A percentile compares a stretch with the other conserved stretches of the same genome.
Evolutionary conservation across 768 basidiomycete genomes (phyloP).

Genomic region (Ephemerocybe angulata): DNA sequence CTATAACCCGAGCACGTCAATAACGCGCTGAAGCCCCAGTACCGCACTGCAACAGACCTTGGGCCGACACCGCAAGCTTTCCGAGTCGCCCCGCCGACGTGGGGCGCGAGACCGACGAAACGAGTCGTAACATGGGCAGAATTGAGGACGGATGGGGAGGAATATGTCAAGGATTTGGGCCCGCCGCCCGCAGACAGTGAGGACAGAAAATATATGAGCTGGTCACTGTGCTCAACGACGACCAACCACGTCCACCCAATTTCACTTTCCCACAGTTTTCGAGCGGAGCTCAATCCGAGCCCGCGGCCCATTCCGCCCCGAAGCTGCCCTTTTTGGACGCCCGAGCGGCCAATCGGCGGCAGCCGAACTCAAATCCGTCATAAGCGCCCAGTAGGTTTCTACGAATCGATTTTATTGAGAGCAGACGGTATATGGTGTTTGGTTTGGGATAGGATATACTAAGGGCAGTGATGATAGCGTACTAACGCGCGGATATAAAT

Average conservation of each 20-base stretch:
- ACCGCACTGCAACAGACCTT: constrained; percentile 10
- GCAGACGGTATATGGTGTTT: too few relatives aligned
- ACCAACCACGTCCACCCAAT: constrained; percentile 42
- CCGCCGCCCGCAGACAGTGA: constrained; percentile 24
- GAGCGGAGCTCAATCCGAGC: constrained; percentile 20
- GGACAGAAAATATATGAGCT: constrained; percentile 29
- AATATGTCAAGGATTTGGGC: constrained; percentile 29
- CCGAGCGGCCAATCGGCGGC: too few relatives aligned
- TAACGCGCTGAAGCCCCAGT: constrained; percentile 1
- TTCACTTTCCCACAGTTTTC: constrained; percentile 38
- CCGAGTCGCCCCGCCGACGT: constrained; percentile 68
- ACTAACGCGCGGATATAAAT: too few relatives aligned
- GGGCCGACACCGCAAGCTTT: constrained; percentile 50
- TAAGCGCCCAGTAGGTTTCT: too few relatives aligned
- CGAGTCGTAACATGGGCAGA: constrained; percentile 62
- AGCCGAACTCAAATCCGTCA: too few relatives aligned
- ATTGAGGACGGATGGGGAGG: constrained; percentile 20
- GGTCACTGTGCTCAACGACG: constrained; percentile 43
- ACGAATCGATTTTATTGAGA: too few relatives aligned
- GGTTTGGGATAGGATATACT: too few relatives aligned
- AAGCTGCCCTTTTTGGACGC: too few relatives aligned
- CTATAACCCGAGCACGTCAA: constrained; percentile 29
- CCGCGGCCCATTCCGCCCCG: not conserved
- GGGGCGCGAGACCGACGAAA: constrained; percentile 56
- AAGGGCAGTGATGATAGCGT: too few relatives aligned